phyloP scores from a whole-genome alignment of 257 asterid genomes.

The Rehmannia glutinosa region DNA sequence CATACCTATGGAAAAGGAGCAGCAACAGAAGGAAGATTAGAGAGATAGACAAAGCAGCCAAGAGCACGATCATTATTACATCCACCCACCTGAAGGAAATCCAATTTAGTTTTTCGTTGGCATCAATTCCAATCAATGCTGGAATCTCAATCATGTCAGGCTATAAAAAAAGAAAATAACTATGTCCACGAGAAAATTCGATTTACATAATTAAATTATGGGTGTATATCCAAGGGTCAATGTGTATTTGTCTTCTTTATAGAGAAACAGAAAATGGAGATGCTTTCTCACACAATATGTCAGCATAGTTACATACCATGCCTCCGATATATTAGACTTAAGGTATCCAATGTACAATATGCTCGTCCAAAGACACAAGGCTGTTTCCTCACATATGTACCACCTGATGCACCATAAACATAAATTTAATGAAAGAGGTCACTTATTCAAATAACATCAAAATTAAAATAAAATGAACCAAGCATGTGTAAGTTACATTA shows the following conservation, averaged over 20 bases:
- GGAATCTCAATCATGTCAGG: conserved; percentile 12
- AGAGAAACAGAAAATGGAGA: conserved; percentile 4
- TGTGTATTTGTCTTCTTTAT: background rate
- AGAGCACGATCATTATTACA: conserved; percentile 56
- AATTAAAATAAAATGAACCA: background rate
- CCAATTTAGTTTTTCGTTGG: conserved; percentile 8
- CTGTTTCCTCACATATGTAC: conserved; percentile 89
- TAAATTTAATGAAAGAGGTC: conserved; percentile 5
- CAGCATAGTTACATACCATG: conserved; percentile 60
- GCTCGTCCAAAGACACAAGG: conserved; percentile 82
- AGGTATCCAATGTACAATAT: conserved; percentile 68
- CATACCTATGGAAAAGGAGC: conserved; percentile 83
- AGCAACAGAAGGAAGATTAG: conserved; percentile 76
- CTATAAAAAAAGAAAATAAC: background rate
- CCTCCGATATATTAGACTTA: conserved; percentile 56
- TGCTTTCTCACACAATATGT: background rate
- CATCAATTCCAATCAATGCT: conserved; percentile 5
- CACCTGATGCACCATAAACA: conserved; percentile 54
- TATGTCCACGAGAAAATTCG: background rate
- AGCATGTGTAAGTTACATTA: conserved; percentile 6
- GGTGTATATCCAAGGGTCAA: background rate
- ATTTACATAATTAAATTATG: conserved; percentile 3
- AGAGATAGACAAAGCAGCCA: conserved; percentile 57
- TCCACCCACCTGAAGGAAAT: conserved; percentile 78
- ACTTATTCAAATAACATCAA: conserved; percentile 10